A percentile compares a stretch with the other conserved stretches of the same genome.
Evolutionary conservation across 441 rosid species (phyloP).

Genomic region (Metrosideros polymorpha): DNA sequence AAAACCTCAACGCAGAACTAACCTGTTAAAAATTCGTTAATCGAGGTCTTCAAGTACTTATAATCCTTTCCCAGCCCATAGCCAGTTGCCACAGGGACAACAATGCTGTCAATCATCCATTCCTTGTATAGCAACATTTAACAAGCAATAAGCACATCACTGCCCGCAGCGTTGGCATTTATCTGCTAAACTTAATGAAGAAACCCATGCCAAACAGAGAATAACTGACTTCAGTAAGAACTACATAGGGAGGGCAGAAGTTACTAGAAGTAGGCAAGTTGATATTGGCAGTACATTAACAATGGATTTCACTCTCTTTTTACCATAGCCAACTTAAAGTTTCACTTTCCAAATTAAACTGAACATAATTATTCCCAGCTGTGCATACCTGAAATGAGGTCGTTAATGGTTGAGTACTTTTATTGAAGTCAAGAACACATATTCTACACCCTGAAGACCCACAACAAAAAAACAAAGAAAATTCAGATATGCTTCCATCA

Average conservation of each 20-base stretch:
- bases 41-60: slow-evolving; percentile 64
- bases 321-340: neutral
- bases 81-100: slow-evolving; percentile 67
- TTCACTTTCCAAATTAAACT: neutral
- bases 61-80: slow-evolving; percentile 66
- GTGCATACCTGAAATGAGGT: slow-evolving; percentile 53
- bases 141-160: neutral
- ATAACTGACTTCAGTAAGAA: neutral
- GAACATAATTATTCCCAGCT: neutral
- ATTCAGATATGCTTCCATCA: neutral
- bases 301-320: neutral
- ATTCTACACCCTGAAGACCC: slow-evolving; percentile 44
- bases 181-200: neutral
- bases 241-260: neutral
- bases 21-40: slow-evolving; percentile 65
- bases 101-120: slow-evolving; percentile 73
- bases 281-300: neutral
- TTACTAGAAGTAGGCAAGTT: neutral
- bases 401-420: slow-evolving; percentile 38
- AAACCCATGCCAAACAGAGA: neutral
- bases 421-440: slow-evolving; percentile 76
- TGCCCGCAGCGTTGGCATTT: neutral
- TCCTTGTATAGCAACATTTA: slow-evolving; percentile 26
- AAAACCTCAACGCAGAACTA: neutral
- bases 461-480: neutral